Percentiles rank a stretch among this genome's conserved stretches.
Conservation (phyloP, 129 eudicot genomes). For the Heracleum sosnowskyi region DNA sequence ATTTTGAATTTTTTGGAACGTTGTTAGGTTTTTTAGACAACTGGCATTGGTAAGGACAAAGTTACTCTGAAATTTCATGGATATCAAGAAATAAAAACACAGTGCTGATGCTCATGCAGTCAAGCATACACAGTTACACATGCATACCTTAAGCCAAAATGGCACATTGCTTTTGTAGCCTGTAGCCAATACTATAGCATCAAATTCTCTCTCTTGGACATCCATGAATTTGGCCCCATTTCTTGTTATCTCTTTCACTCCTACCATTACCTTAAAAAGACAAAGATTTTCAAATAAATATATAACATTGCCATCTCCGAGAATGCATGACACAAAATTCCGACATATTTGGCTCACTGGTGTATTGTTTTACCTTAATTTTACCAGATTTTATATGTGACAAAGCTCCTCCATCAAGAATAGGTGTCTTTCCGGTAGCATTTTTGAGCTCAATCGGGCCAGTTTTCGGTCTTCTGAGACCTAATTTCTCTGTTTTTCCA, state of each 20-base stretch:
- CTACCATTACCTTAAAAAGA: conserved; percentile 17
- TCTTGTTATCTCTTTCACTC: conserved; percentile 52
- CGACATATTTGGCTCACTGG: not conserved
- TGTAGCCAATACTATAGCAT: conserved; percentile 62
- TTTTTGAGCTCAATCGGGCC: conserved; percentile 50
- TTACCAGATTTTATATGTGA: conserved; percentile 33
- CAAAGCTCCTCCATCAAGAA: conserved; percentile 41
- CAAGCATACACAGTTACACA: not conserved
- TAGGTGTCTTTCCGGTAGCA: conserved; percentile 33
- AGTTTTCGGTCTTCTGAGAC: conserved; percentile 37
- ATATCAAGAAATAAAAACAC: not conserved
- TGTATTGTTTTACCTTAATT: conserved; percentile 29
- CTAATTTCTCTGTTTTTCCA: conserved; percentile 29
- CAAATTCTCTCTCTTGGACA: conserved; percentile 61
- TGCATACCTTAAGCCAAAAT: conserved; percentile 61
- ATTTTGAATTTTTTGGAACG: no score
- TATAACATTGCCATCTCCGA: not conserved
- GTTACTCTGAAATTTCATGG: not conserved
- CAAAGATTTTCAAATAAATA: not conserved
- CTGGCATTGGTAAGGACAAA: not conserved
- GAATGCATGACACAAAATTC: not conserved
- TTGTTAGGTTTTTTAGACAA: not conserved
- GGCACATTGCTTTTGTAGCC: conserved; percentile 81
- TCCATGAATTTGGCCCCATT: conserved; percentile 57
- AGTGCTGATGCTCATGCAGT: not conserved